Percentiles rank a stretch among this genome's conserved stretches.
phyloP scores from a whole-genome alignment of 306 rosid species.

The Cicer pinnatifidum region DNA sequence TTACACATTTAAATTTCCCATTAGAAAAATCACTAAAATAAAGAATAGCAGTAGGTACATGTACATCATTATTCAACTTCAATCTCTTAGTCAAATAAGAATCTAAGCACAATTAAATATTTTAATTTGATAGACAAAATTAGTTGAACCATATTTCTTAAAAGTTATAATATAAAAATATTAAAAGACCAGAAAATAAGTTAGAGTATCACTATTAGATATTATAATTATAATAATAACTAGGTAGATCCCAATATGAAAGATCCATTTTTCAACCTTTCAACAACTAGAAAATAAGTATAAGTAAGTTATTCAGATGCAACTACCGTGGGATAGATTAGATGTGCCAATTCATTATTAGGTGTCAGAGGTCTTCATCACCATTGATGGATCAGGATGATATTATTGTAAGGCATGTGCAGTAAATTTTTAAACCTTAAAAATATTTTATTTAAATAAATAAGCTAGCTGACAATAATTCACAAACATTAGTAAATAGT shows the following conservation, averaged over 20 bases:
- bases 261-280: slow-evolving; percentile 32
- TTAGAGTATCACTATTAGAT: slow-evolving; percentile 29
- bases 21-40: slow-evolving; percentile 16
- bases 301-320: slow-evolving; percentile 43
- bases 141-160: background rate
- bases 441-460: slow-evolving; percentile 14
- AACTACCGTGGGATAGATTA: slow-evolving; percentile 40
- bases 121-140: slow-evolving; percentile 11
- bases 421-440: slow-evolving; percentile 1
- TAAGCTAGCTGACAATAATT: background rate
- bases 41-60: background rate
- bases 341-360: slow-evolving; percentile 39
- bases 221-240: background rate
- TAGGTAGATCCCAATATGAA: slow-evolving; percentile 40
- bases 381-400: slow-evolving; percentile 31
- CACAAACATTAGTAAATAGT: background rate
- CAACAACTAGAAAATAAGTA: slow-evolving; percentile 48
- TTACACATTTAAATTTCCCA: slow-evolving; percentile 34
- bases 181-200: slow-evolving; percentile 35
- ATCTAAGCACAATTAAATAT: slow-evolving; percentile 32
- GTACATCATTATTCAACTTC: too few relatives aligned
- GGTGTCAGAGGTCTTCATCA: slow-evolving; percentile 46
- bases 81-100: slow-evolving; percentile 9
- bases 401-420: slow-evolving; percentile 3
- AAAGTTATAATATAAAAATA: slow-evolving; percentile 26